Percentiles rank a stretch among this genome's conserved stretches.
These are phyloP conservation scores for Taphrina sp. DNA, from an alignment of 1,139 yeast species.

Conservation along the genomic window DNA sequence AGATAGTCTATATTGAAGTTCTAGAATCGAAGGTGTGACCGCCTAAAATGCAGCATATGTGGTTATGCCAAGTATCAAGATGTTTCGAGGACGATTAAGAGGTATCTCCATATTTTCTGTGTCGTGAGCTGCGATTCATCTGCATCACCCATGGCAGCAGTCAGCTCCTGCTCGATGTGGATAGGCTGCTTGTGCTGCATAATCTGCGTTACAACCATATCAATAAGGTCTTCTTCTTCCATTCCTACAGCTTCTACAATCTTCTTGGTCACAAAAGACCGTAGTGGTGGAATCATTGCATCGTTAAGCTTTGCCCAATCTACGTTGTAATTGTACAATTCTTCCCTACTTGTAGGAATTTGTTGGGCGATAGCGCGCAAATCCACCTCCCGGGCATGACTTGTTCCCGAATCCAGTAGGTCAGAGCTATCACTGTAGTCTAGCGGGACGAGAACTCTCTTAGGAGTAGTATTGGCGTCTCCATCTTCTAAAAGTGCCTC, in stretches of 20 bases:
- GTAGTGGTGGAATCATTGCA: constrained; percentile 39
- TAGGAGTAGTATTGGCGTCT: constrained; percentile 35
- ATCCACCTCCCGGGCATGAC: constrained; percentile 12
- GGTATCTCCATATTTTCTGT: constrained; percentile 41
- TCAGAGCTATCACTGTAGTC: constrained; percentile 21
- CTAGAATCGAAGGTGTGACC: no score
- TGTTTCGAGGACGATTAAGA: constrained; percentile 36
- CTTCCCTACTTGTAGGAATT: constrained; percentile 39
- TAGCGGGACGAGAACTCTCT: constrained; percentile 32
- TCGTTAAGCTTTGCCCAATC: constrained; percentile 42
- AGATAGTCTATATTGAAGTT: no score
- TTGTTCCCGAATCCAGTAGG: neutral
- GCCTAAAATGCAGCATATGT: no score
- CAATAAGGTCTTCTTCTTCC: constrained; percentile 45
- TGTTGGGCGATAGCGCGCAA: constrained; percentile 19
- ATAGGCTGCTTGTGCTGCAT: neutral
- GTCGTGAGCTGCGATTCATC: constrained; percentile 44
- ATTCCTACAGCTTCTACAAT: constrained; percentile 45
- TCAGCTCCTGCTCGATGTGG: constrained; percentile 18
- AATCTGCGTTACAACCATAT: constrained; percentile 3
- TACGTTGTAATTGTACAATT: constrained; percentile 40
- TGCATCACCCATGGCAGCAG: constrained; percentile 21
- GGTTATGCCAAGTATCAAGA: no score
- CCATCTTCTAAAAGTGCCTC: constrained; percentile 35
- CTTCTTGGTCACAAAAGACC: constrained; percentile 41